phyloP scores from a whole-genome alignment of 768 basidiomycete species.

The Pleurotus salmoneostramineus region DNA sequence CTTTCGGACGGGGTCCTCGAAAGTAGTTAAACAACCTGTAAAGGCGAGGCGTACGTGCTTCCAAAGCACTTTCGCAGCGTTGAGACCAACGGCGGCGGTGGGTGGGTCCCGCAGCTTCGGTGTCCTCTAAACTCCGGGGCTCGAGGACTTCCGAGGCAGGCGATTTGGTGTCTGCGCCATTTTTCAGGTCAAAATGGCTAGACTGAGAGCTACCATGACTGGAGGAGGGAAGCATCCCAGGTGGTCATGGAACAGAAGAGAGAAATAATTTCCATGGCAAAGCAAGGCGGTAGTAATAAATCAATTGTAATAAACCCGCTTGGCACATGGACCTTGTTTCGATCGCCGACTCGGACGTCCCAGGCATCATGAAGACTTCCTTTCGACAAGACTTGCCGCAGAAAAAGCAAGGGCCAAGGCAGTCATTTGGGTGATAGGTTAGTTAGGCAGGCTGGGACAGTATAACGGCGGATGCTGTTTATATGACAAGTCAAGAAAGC shows the following conservation, averaged over 20 bases:
- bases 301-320: not conserved
- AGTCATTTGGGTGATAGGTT: not conserved
- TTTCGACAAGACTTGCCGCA: no score
- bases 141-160: not conserved
- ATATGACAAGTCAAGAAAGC: no score
- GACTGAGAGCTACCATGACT: constrained; percentile 1
- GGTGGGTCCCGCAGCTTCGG: constrained; percentile 13
- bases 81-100: constrained; percentile 14
- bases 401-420: no score
- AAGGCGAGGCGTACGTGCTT: constrained; percentile 15
- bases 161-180: not conserved
- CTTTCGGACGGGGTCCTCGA: constrained; percentile 60
- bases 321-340: not conserved
- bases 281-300: not conserved
- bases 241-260: not conserved
- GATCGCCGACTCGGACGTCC: no score
- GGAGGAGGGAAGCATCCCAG: not conserved
- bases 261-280: not conserved
- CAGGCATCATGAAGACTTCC: no score
- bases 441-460: no score
- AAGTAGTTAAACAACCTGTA: constrained; percentile 30
- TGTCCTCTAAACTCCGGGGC: not conserved
- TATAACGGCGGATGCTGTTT: no score
- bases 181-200: not conserved
- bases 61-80: constrained; percentile 14